These are phyloP conservation scores for Clarireedia paspali DNA, from an alignment of 2,329 filamentous ascomycete species.

Conservation along the genomic window DNA sequence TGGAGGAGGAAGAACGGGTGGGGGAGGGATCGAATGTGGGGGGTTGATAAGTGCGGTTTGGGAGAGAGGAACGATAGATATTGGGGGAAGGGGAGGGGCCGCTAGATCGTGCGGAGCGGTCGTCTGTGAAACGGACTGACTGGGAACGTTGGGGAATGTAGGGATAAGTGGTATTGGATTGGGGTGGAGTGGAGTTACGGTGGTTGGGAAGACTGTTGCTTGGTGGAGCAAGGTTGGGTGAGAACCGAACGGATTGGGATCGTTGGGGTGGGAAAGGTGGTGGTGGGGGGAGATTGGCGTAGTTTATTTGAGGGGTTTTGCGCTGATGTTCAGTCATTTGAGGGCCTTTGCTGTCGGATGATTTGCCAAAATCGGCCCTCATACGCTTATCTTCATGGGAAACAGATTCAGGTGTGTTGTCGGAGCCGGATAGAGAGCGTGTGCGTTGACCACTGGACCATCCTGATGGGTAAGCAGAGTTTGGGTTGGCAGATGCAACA, in stretches of 20 bases:
- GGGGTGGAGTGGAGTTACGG: neutral
- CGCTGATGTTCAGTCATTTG: neutral
- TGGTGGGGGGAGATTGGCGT: neutral
- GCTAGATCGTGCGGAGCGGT: neutral
- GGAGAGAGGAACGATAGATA: neutral
- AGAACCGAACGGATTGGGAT: conserved; percentile 5
- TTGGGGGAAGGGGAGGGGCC: neutral
- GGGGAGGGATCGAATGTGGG: neutral
- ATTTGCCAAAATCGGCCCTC: neutral
- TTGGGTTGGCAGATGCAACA: neutral
- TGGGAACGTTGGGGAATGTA: neutral
- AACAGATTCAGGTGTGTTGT: neutral
- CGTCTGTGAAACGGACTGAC: neutral
- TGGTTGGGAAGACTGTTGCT: neutral
- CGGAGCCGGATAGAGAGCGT: neutral
- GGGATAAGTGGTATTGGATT: neutral
- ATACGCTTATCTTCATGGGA: conserved; percentile 1
- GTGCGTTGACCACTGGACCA: conserved; percentile 3
- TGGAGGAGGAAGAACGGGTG: neutral
- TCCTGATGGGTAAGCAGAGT: conserved; percentile 4
- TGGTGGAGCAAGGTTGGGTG: neutral
- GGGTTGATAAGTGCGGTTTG: neutral
- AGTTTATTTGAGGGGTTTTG: neutral
- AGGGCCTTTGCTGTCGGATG: neutral
- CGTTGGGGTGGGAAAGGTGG: neutral